Conservation (phyloP, 2,329 filamentous ascomycete genomes). For the Neopestalotiopsis sp. region DNA sequence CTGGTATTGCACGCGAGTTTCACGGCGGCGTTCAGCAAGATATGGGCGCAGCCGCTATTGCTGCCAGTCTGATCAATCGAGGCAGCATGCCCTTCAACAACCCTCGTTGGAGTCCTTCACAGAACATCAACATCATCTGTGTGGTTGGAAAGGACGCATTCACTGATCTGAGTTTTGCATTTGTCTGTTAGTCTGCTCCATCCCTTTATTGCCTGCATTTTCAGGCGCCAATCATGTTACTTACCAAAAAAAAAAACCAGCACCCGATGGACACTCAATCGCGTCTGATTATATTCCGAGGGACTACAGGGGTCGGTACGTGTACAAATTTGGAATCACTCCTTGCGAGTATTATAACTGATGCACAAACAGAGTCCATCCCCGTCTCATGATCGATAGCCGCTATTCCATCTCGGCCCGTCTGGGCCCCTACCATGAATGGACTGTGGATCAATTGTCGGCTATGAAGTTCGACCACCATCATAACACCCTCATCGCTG, state of each 20-base stretch:
- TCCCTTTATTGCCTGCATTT: background rate
- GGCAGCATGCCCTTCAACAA: slow-evolving; percentile 43
- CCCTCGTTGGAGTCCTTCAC: slow-evolving; percentile 25
- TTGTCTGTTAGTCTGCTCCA: slow-evolving; percentile 45
- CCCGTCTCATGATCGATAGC: slow-evolving; percentile 24
- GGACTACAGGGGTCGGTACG: slow-evolving; percentile 48
- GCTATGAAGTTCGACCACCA: slow-evolving; percentile 52
- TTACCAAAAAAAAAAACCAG: slow-evolving; percentile 28
- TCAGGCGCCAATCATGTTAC: slow-evolving; percentile 21
- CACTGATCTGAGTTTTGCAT: slow-evolving; percentile 47
- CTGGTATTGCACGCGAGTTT: slow-evolving; percentile 39
- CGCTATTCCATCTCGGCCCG: slow-evolving; percentile 20
- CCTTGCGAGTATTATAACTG: background rate
- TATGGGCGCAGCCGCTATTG: slow-evolving; percentile 42
- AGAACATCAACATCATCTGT: slow-evolving; percentile 46
- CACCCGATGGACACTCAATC: slow-evolving; percentile 39
- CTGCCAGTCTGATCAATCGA: slow-evolving; percentile 42
- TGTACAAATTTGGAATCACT: background rate
- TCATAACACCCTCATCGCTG: slow-evolving; percentile 39
- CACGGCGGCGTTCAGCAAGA: slow-evolving; percentile 37
- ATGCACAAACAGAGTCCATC: slow-evolving; percentile 24
- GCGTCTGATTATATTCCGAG: slow-evolving; percentile 47
- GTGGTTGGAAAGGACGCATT: slow-evolving; percentile 43
- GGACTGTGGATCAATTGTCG: slow-evolving; percentile 43
- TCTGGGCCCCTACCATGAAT: slow-evolving; percentile 33